Evolutionary conservation across 192 early-diverging fungal genomes (phyloP), one percentile per base, ranked within the genome.

Genomic region (Rhizophagus sp.): DNA sequence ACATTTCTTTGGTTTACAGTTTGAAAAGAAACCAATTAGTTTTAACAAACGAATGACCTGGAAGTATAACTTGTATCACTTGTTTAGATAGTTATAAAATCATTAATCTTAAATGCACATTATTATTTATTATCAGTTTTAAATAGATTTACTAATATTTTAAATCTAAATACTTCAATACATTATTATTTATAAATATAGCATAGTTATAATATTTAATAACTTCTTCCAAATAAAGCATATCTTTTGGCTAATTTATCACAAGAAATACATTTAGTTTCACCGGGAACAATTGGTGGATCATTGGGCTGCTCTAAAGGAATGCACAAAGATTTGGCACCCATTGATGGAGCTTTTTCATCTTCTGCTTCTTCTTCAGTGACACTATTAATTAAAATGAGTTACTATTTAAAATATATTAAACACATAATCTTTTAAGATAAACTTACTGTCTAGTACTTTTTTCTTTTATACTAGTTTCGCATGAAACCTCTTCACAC

Each of bases 261-360:
- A 79, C 95, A 96, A 67, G 90, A 89, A 82, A 91, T 79, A 84
- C 97, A 99, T 90, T 97, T 97, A 47, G 95, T 96, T 75, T 91
- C 90, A 79, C 95, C 96, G 50, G 89, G 89, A 68, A 93, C 85
- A 64, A 99, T 90, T 4, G 93, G 90, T 71, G 90, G 93, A 66
- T 97, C 91, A 12, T 86, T 86, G 76, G 98, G 97, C 91, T 99
- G 97, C 66, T 92, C 88, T 82, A 95, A 95, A 33, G 98, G 98
- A 85, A 97, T 94, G 86, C 98, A 99, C 39, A 99, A 92, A 8
- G 97, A 97, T 87, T 99, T 99, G 79, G 98, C 98, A 74, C 98
- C 98, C 98, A 99, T 99, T 24, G 97, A 98, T 49, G 98, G 98
- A 73, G 96, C 98, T 88, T 94, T 94, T 52, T 98, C 97, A 81